These are phyloP conservation scores for Lignosus rhinocerotis DNA, from an alignment of 1,284 basidiomycete genomes.

Conservation along the genomic window DNA sequence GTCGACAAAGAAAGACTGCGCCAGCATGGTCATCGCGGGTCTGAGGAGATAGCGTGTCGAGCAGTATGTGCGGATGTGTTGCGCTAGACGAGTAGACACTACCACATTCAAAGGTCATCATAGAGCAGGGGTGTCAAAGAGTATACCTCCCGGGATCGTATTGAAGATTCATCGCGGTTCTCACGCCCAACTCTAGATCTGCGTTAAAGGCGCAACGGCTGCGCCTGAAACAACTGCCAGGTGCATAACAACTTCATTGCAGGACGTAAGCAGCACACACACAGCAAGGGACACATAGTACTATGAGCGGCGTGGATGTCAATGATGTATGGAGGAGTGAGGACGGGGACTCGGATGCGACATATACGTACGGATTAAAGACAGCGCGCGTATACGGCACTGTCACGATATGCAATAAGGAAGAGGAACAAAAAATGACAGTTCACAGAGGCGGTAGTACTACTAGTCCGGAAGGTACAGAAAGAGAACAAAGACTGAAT, in stretches of 20 bases:
- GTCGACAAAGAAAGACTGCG: background rate
- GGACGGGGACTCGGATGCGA: constrained; percentile 5
- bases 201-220: no score
- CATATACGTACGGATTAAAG: constrained; percentile 18
- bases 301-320: constrained; percentile 1
- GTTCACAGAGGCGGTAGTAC: constrained; percentile 16
- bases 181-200: no score
- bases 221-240: background rate
- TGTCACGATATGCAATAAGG: constrained; percentile 24
- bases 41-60: no score
- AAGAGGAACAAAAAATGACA: constrained; percentile 2
- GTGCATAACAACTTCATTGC: constrained; percentile 10
- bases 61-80: no score
- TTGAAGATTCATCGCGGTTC: no score
- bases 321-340: constrained; percentile 1
- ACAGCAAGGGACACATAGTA: constrained; percentile 1
- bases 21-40: no score
- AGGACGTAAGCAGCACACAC: background rate
- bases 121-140: no score
- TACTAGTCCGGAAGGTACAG: constrained; percentile 19
- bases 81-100: no score
- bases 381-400: constrained; percentile 16
- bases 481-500: background rate
- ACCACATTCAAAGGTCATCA: no score
- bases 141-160: no score